These are phyloP conservation scores for Umbilicus rupestris DNA, from an alignment of 164 flowering plant genomes.

Conservation along the genomic window DNA sequence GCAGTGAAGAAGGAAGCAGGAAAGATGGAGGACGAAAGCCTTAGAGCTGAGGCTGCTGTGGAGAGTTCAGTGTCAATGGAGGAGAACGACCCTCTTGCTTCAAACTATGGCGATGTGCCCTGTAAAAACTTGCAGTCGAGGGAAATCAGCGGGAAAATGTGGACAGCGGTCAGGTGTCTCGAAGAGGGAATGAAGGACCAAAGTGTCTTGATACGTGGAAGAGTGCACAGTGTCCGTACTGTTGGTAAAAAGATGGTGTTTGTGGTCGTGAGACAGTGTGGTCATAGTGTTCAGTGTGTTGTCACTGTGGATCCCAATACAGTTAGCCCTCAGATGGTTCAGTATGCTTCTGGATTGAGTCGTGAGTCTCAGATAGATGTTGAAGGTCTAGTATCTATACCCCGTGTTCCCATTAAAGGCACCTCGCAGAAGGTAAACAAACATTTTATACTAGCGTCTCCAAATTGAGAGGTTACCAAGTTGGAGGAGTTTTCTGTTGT, in stretches of 20 bases:
- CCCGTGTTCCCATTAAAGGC: conserved; percentile 47
- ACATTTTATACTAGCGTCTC: not conserved
- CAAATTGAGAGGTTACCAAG: not conserved
- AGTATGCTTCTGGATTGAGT: conserved; percentile 47
- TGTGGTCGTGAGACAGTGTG: conserved; percentile 61
- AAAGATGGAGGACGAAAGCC: conserved; percentile 35
- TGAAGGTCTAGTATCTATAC: conserved; percentile 61
- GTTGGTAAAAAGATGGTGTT: conserved; percentile 78
- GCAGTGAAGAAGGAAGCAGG: conserved; percentile 41
- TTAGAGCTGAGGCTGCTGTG: conserved; percentile 43
- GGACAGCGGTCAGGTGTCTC: conserved; percentile 45
- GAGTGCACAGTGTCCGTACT: conserved; percentile 59
- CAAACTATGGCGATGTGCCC: conserved; percentile 68
- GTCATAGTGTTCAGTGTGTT: conserved; percentile 81
- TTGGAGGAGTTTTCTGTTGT: no score
- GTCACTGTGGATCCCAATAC: conserved; percentile 32
- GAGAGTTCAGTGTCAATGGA: conserved; percentile 16
- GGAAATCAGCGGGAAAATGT: conserved; percentile 30
- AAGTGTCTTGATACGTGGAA: conserved; percentile 59
- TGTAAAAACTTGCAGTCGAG: conserved; percentile 54
- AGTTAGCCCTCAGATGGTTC: conserved; percentile 72
- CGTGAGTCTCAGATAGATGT: conserved; percentile 67
- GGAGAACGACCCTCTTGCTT: conserved; percentile 40
- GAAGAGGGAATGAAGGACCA: conserved; percentile 29
- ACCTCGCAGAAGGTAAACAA: conserved; percentile 63